These are phyloP conservation scores for Pseudopithomyces maydicus DNA, from an alignment of 2,329 filamentous ascomycete genomes.

Conservation along the genomic window DNA sequence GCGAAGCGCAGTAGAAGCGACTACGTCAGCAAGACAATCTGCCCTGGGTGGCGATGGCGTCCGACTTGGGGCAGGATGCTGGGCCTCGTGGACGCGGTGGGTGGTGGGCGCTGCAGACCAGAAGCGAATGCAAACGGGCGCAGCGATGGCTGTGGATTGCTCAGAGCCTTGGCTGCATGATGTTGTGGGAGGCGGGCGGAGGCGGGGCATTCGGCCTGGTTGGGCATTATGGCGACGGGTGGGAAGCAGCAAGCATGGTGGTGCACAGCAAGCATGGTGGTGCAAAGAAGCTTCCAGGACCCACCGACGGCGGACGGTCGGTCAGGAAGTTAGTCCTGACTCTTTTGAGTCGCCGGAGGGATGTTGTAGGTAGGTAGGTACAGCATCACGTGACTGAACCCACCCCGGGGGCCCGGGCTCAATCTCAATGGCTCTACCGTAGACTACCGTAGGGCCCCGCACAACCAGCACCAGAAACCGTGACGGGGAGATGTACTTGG, in stretches of 20 bases:
- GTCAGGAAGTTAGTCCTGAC: neutral
- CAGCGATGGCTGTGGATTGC: neutral
- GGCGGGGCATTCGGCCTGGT: constrained; percentile 1
- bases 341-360: too few relatives aligned
- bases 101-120: neutral
- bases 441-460: too few relatives aligned
- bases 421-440: too few relatives aligned
- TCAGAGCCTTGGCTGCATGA: too few relatives aligned
- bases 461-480: too few relatives aligned
- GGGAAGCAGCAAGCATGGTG: neutral
- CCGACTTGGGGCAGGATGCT: neutral
- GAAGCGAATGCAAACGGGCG: neutral
- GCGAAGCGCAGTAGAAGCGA: neutral
- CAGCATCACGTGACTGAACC: too few relatives aligned
- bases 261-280: neutral
- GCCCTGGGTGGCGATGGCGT: neutral
- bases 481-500: too few relatives aligned
- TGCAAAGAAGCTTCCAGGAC: constrained; percentile 5
- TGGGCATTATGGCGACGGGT: neutral
- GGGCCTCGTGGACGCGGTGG: neutral
- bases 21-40: neutral
- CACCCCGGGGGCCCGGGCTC: too few relatives aligned
- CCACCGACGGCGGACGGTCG: neutral
- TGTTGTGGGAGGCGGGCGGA: constrained; percentile 1
- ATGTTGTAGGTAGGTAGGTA: too few relatives aligned